These are phyloP conservation scores for Arxiozyma heterogenica DNA, from an alignment of 1,139 yeast genomes.

Conservation along the genomic window DNA sequence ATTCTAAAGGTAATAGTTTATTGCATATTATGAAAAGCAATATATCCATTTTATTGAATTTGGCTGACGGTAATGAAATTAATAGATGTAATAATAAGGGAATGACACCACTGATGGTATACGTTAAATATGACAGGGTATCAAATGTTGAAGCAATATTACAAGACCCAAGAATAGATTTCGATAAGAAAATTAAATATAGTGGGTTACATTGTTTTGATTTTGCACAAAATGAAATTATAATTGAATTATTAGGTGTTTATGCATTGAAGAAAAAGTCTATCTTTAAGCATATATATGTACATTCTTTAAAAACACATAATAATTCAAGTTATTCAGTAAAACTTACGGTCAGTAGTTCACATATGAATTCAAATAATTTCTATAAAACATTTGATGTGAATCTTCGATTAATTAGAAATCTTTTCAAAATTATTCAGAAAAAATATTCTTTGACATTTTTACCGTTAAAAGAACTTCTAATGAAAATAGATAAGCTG, in stretches of 20 bases:
- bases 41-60: slow-evolving; percentile 35
- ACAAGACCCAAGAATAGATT: slow-evolving; percentile 38
- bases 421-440: slow-evolving; percentile 10
- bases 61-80: slow-evolving; percentile 38
- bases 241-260: slow-evolving; percentile 15
- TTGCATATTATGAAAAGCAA: slow-evolving; percentile 57
- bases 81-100: slow-evolving; percentile 54
- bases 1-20: slow-evolving; percentile 62
- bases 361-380: not conserved
- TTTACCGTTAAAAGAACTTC: slow-evolving; percentile 12
- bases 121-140: slow-evolving; percentile 58
- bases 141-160: slow-evolving; percentile 47
- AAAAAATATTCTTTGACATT: slow-evolving; percentile 12
- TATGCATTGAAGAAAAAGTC: slow-evolving; percentile 10
- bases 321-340: slow-evolving; percentile 1
- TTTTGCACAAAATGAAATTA: slow-evolving; percentile 38
- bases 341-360: slow-evolving; percentile 7
- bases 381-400: slow-evolving; percentile 8
- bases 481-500: slow-evolving; percentile 2
- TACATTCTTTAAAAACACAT: slow-evolving; percentile 7
- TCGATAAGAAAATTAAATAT: slow-evolving; percentile 32
- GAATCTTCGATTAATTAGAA: slow-evolving; percentile 11
- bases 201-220: slow-evolving; percentile 41
- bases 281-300: slow-evolving; percentile 9
- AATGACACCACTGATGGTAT: slow-evolving; percentile 62